Percentiles rank a stretch among this genome's conserved stretches.
Evolutionary conservation across 352 stramenopile genomes (phyloP).

Genomic region (Elongisporangium anandrum): DNA sequence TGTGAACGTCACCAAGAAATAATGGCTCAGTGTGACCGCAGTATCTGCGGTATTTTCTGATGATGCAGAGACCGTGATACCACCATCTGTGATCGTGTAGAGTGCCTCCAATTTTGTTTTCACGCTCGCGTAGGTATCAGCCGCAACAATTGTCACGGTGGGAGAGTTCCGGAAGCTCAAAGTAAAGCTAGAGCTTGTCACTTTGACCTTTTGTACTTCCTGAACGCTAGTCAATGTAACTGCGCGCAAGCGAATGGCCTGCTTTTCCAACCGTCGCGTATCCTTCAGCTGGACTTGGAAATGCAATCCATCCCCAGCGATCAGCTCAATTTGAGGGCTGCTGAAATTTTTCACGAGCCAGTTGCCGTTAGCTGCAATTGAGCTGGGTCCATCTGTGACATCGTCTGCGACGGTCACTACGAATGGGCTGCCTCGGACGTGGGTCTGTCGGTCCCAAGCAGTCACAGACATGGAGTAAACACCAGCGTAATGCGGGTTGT

Average conservation of each 20-base stretch:
- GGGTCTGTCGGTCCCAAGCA: conserved; percentile 43
- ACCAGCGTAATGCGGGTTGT: conserved; percentile 89
- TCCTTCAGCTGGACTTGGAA: conserved; percentile 94
- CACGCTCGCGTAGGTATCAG: conserved; percentile 37
- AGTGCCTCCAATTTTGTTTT: conserved; percentile 69
- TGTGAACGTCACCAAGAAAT: conserved; percentile 75
- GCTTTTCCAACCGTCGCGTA: conserved; percentile 55
- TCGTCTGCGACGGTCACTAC: conserved; percentile 75
- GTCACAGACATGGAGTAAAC: conserved; percentile 88
- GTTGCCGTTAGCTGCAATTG: conserved; percentile 57
- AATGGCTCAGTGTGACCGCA: conserved; percentile 18
- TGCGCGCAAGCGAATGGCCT: conserved; percentile 54
- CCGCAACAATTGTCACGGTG: conserved; percentile 21
- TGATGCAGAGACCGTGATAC: conserved; percentile 66
- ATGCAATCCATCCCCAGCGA: conserved; percentile 37
- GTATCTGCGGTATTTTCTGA: conserved; percentile 20
- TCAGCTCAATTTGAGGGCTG: conserved; percentile 46
- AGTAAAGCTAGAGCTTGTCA: conserved; percentile 29
- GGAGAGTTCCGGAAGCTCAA: conserved; percentile 63
- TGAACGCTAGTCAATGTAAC: conserved; percentile 37
- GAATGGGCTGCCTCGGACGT: conserved; percentile 90
- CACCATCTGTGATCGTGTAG: conserved; percentile 71
- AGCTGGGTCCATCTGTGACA: conserved; percentile 63
- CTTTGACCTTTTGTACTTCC: conserved; percentile 58
- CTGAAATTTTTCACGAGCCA: conserved; percentile 67